These are phyloP conservation scores for Globisporangium lucens DNA, from an alignment of 352 stramenopile genomes.

Conservation along the genomic window DNA sequence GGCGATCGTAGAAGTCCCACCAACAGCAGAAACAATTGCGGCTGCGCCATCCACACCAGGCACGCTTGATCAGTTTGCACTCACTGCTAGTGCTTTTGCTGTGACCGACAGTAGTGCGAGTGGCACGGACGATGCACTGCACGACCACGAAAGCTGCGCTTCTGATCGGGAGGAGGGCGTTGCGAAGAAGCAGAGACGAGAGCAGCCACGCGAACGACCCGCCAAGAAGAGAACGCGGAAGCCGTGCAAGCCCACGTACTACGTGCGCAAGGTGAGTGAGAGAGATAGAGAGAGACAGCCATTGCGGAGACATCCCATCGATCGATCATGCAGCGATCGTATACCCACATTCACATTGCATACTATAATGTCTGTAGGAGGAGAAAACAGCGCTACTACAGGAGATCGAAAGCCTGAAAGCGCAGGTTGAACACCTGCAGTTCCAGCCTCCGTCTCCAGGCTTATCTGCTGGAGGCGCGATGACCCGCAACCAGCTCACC, in stretches of 20 bases:
- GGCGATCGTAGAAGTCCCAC: background rate
- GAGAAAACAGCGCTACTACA: slow-evolving; percentile 36
- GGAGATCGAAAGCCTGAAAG: slow-evolving; percentile 27
- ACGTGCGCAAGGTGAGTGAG: slow-evolving; percentile 7
- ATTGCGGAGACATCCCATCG: too few species aligned
- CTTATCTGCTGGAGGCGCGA: slow-evolving; percentile 10
- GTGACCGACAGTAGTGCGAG: background rate
- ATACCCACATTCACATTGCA: too few species aligned
- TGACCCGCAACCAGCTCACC: slow-evolving; percentile 17
- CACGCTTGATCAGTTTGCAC: too few species aligned
- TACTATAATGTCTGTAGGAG: slow-evolving; percentile 16
- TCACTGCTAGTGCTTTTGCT: background rate
- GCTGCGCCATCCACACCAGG: background rate
- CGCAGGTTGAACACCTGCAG: slow-evolving; percentile 23
- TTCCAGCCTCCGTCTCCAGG: background rate
- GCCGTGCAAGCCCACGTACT: slow-evolving; percentile 10
- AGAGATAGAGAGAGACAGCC: too few species aligned
- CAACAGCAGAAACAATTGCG: background rate
- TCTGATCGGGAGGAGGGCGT: background rate
- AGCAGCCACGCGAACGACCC: background rate
- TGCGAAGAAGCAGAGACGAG: background rate
- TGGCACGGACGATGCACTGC: background rate
- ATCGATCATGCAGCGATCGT: too few species aligned
- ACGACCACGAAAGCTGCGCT: background rate
- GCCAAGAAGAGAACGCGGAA: background rate